These are phyloP conservation scores for Eutrema japonicum DNA, from an alignment of 345 rosid species.

Conservation along the genomic window DNA sequence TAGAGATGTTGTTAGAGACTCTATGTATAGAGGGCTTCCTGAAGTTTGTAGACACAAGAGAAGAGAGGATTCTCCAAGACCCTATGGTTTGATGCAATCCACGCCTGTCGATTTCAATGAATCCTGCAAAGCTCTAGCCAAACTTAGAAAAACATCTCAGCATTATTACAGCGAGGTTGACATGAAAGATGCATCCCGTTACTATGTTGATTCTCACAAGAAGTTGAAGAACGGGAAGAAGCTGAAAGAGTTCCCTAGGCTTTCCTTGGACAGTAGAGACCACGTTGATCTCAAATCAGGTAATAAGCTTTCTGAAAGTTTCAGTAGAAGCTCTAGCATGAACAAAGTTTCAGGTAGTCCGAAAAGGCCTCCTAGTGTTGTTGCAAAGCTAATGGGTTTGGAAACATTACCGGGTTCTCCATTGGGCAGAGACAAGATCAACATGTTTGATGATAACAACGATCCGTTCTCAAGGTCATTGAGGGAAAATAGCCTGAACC, in stretches of 20 bases:
- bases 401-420: slow-evolving; percentile 77
- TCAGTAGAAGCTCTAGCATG: slow-evolving; percentile 52
- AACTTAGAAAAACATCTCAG: slow-evolving; percentile 68
- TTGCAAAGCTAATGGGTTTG: slow-evolving; percentile 98
- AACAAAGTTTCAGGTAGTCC: slow-evolving; percentile 42
- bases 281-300: slow-evolving; percentile 48
- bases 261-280: slow-evolving; percentile 70
- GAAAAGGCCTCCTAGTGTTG: slow-evolving; percentile 72
- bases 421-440: slow-evolving; percentile 43
- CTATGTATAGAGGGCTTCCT: slow-evolving; percentile 76
- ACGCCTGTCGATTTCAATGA: slow-evolving; percentile 64
- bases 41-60: slow-evolving; percentile 52
- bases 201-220: slow-evolving; percentile 67
- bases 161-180: slow-evolving; percentile 51
- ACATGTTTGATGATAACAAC: slow-evolving; percentile 42
- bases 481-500: slow-evolving; percentile 52
- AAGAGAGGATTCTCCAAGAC: slow-evolving; percentile 77
- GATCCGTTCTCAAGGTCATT: slow-evolving; percentile 55
- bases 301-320: slow-evolving; percentile 44
- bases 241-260: slow-evolving; percentile 76
- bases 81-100: slow-evolving; percentile 56
- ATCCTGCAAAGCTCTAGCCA: slow-evolving; percentile 66
- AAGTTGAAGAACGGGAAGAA: slow-evolving; percentile 61
- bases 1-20: slow-evolving; percentile 85
- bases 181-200: slow-evolving; percentile 59